phyloP scores from a whole-genome alignment of 805 yeast species.

The Candida anglica region DNA sequence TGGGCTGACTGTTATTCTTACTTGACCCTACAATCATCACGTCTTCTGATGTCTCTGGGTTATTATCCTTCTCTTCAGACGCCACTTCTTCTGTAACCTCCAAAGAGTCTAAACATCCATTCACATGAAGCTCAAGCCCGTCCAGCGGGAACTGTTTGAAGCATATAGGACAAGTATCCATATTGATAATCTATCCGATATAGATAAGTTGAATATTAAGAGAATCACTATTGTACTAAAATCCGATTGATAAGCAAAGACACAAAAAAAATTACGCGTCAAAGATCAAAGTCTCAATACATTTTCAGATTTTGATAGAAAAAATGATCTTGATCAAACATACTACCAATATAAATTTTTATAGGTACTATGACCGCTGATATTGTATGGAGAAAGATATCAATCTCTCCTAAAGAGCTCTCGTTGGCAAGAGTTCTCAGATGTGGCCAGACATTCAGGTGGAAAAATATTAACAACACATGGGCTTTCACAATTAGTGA shows the following conservation, averaged over 20 bases:
- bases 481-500: slow-evolving; percentile 67
- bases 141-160: slow-evolving; percentile 15
- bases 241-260: too few species aligned
- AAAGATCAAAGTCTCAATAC: too few species aligned
- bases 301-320: too few species aligned
- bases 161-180: slow-evolving; percentile 34
- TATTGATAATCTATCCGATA: not conserved
- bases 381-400: slow-evolving; percentile 18
- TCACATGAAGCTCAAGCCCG: slow-evolving; percentile 37
- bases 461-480: slow-evolving; percentile 59
- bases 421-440: slow-evolving; percentile 62
- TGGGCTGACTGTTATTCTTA: slow-evolving; percentile 1
- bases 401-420: slow-evolving; percentile 39
- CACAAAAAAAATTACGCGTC: too few species aligned
- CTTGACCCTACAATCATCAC: slow-evolving; percentile 1
- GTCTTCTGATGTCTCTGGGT: slow-evolving; percentile 1
- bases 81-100: slow-evolving; percentile 10
- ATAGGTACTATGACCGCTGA: slow-evolving; percentile 23
- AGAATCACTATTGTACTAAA: too few species aligned
- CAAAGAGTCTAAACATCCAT: slow-evolving; percentile 32
- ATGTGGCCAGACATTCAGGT: slow-evolving; percentile 83
- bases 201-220: too few species aligned
- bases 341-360: too few species aligned
- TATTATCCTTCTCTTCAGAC: too few species aligned
- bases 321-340: too few species aligned